These are phyloP conservation scores for Inosperma sp. DNA, from an alignment of 768 basidiomycete genomes.

Conservation along the genomic window DNA sequence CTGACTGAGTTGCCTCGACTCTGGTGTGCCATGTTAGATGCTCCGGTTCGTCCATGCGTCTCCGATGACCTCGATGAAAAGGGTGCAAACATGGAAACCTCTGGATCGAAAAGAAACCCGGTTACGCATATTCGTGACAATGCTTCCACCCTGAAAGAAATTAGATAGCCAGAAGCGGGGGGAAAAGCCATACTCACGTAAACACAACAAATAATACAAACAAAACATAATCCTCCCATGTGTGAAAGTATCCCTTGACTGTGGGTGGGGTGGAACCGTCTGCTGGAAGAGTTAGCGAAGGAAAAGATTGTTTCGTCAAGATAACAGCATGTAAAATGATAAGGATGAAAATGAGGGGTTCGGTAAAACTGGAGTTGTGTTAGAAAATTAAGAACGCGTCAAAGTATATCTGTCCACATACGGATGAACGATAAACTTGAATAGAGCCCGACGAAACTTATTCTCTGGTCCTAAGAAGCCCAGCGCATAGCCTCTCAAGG, in stretches of 20 bases:
- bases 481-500: slow-evolving; percentile 74
- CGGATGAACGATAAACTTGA: slow-evolving; percentile 27
- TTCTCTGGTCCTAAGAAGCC: slow-evolving; percentile 71
- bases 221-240: slow-evolving; percentile 87
- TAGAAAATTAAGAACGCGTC: too few species aligned
- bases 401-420: not conserved
- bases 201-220: slow-evolving; percentile 81
- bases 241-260: slow-evolving; percentile 71
- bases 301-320: slow-evolving; percentile 75
- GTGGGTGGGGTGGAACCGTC: slow-evolving; percentile 35
- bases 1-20: slow-evolving; percentile 44
- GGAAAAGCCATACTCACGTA: slow-evolving; percentile 53
- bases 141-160: slow-evolving; percentile 65
- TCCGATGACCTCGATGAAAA: slow-evolving; percentile 39
- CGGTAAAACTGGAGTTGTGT: slow-evolving; percentile 61
- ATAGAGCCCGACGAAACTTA: slow-evolving; percentile 57
- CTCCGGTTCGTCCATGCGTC: slow-evolving; percentile 24
- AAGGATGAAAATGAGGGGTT: slow-evolving; percentile 75
- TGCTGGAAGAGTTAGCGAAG: slow-evolving; percentile 49
- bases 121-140: slow-evolving; percentile 86
- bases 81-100: slow-evolving; percentile 49
- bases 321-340: slow-evolving; percentile 83
- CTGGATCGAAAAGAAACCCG: slow-evolving; percentile 84
- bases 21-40: slow-evolving; percentile 30
- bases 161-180: slow-evolving; percentile 5